These are phyloP conservation scores for Trichosporon coremiiforme DNA, from an alignment of 1,284 basidiomycete genomes.

Conservation along the genomic window DNA sequence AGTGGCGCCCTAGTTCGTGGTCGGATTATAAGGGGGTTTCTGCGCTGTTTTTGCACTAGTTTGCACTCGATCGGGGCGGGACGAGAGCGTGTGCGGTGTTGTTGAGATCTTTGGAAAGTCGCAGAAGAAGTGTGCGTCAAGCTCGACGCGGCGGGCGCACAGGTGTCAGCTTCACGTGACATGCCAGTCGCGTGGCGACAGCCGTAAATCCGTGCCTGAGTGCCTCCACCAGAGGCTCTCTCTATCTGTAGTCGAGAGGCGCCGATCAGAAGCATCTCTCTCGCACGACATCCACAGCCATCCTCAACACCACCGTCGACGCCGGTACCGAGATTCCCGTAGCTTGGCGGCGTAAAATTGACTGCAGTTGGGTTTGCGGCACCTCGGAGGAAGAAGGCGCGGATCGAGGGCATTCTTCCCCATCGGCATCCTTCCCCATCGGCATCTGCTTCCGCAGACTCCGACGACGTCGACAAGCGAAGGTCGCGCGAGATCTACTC, in stretches of 20 bases:
- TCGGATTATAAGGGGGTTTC: conserved; percentile 2
- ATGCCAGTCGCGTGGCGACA: not conserved
- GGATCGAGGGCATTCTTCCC: not conserved
- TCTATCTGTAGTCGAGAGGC: not conserved
- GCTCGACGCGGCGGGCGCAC: conserved; percentile 14
- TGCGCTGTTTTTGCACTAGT: conserved; percentile 3
- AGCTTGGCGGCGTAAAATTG: not conserved
- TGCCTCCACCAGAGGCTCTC: not conserved
- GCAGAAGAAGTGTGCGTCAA: conserved; percentile 24
- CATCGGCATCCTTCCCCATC: not conserved
- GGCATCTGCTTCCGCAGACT: not conserved
- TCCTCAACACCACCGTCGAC: not conserved
- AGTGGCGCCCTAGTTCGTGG: conserved; percentile 6
- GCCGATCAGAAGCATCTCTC: not conserved
- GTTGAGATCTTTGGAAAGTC: conserved; percentile 18
- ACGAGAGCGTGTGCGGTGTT: conserved; percentile 6
- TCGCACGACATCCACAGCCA: conserved; percentile 1
- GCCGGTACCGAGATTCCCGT: not conserved
- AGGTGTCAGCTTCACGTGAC: conserved; percentile 10
- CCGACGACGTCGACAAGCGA: not conserved
- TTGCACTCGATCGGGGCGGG: conserved; percentile 9
- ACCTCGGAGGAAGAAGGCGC: not conserved
- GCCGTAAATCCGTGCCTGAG: not conserved
- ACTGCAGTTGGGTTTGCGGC: not conserved
- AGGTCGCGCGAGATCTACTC: not conserved